Conservation (phyloP, 2,329 filamentous ascomycete genomes). For the Colletotrichum gigasporum region DNA sequence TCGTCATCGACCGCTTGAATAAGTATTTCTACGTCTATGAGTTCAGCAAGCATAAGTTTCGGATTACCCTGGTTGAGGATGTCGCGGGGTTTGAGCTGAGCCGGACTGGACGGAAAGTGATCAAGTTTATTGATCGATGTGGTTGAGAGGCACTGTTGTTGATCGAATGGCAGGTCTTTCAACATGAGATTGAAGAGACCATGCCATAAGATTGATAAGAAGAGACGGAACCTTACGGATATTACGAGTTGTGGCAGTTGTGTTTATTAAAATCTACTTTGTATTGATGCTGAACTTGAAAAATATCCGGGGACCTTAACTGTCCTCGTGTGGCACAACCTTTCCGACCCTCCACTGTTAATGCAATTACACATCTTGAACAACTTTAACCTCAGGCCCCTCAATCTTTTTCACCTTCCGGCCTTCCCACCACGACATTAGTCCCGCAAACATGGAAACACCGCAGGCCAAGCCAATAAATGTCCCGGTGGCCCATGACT, state of each 20-base stretch:
- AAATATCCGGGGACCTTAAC: too few relatives aligned
- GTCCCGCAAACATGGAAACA: constrained; percentile 36
- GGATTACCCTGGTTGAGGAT: not conserved
- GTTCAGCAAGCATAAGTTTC: not conserved
- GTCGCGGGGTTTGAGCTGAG: not conserved
- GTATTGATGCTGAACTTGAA: too few relatives aligned
- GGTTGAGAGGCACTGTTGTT: too few relatives aligned
- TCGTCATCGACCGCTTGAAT: not conserved
- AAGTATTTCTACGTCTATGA: not conserved
- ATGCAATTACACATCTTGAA: constrained; percentile 18
- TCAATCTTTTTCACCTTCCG: constrained; percentile 39
- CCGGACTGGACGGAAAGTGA: not conserved
- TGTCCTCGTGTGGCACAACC: too few relatives aligned
- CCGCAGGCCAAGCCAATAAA: constrained; percentile 38
- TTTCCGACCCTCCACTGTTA: too few relatives aligned
- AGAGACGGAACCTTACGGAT: too few relatives aligned
- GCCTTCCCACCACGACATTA: constrained; percentile 39
- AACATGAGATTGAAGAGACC: too few relatives aligned
- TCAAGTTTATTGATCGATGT: not conserved
- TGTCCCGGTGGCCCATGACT: constrained; percentile 36
- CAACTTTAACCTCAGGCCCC: constrained; percentile 34
- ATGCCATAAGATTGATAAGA: too few relatives aligned
- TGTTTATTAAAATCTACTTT: too few relatives aligned
- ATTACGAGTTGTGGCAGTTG: too few relatives aligned
- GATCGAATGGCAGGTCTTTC: too few relatives aligned